These are phyloP conservation scores for Malus sylvestris DNA, from an alignment of 306 rosid genomes.

Conservation along the genomic window DNA sequence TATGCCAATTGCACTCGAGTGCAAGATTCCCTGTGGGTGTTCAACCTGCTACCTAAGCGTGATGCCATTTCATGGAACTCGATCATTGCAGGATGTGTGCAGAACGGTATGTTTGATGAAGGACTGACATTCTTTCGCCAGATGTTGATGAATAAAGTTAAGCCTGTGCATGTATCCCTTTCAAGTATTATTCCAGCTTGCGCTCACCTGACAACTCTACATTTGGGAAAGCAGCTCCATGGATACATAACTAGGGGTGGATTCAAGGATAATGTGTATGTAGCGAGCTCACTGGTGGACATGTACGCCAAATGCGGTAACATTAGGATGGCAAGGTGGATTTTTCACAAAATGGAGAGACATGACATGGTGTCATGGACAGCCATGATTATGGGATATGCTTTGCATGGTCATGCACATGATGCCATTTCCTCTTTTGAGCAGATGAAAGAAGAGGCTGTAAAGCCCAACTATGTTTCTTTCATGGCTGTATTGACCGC, in stretches of 20 bases:
- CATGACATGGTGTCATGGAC: slow-evolving; percentile 89
- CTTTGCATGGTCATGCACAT: slow-evolving; percentile 67
- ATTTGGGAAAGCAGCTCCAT: slow-evolving; percentile 84
- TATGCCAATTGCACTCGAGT: slow-evolving; percentile 65
- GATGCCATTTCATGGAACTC: slow-evolving; percentile 83
- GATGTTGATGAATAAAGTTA: slow-evolving; percentile 55
- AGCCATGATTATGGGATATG: slow-evolving; percentile 89
- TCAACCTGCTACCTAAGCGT: slow-evolving; percentile 30
- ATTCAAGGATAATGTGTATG: slow-evolving; percentile 52
- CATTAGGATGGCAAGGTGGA: slow-evolving; percentile 48
- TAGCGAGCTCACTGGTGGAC: slow-evolving; percentile 70
- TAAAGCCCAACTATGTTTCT: slow-evolving; percentile 52
- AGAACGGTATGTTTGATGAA: slow-evolving; percentile 62
- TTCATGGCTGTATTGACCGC: slow-evolving; percentile 82
- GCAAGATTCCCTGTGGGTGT: slow-evolving; percentile 42
- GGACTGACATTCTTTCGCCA: slow-evolving; percentile 51
- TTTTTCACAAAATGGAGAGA: slow-evolving; percentile 44
- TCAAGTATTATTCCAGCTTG: slow-evolving; percentile 86
- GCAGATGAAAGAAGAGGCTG: slow-evolving; percentile 59
- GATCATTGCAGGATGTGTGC: slow-evolving; percentile 80
- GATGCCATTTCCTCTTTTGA: slow-evolving; percentile 70
- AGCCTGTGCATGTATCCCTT: slow-evolving; percentile 54
- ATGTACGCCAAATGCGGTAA: slow-evolving; percentile 91
- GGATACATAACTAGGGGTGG: slow-evolving; percentile 49
- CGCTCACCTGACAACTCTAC: slow-evolving; percentile 70